Base-by-base conservation (phyloP, 2,329 filamentous ascomycete species). In the Sclerotinia glacialis region DNA sequence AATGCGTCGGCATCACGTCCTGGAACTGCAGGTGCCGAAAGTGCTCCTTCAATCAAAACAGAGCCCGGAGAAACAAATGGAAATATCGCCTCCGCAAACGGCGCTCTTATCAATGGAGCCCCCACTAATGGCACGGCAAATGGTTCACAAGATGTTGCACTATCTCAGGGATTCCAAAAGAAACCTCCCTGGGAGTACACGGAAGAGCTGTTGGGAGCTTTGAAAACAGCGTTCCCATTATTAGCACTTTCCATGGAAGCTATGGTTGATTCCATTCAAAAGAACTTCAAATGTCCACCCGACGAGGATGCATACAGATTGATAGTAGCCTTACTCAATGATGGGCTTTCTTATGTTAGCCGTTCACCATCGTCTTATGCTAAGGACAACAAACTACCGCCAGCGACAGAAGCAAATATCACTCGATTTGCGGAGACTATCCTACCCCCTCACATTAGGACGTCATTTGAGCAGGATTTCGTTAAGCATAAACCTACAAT, bases 181-280 rank as follows among this genome's bases (percentile, higher is more conserved):
- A 93, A 92, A 80, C 92, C 91, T 70, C 93, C 96, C 0, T 98
- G 95, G 95, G 95, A 99, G 76, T 89, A 96, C 73, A 94, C 93
- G 0, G 95, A 99, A 72, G 93, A 98, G 76, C 92, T 99, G 68
- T 93, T 97, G 84, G 91, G 93, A 44, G 91, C 93, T 40, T 87
- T 99, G 64, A 98, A 99, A 83, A 98, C 95, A 8, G 93, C 94
- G 0, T 99, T 98, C 82, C 95, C 95, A 31, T 84, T 99, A 23
- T 85, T 99, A 72, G 95, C 96, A 12, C 82, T 98, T 53, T 97
- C 94, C 0, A 98, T 99, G 95, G 95, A 99, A 80, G 97, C 94
- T 0, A 99, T 98, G 93, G 93, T 98, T 40, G 95, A 99, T 76
- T 94, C 98, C 79, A 97, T 99, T 67, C 91, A 95, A 78, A 98